Conservation (phyloP, 2,329 filamentous ascomycete genomes). For the Diaporthe helianthi region DNA sequence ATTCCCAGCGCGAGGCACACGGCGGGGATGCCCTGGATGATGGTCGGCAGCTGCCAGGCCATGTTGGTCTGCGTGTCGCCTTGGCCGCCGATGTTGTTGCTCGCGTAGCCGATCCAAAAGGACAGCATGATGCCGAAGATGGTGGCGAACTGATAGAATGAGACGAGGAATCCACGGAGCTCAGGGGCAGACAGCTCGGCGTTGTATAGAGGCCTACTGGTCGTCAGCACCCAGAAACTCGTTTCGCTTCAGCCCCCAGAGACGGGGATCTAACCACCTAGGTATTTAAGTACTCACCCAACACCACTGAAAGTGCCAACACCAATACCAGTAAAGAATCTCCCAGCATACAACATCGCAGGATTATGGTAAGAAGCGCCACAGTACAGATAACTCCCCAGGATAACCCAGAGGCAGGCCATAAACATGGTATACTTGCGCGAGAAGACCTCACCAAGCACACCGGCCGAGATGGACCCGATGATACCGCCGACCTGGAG, state of each 20-base stretch:
- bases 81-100: conserved; percentile 55
- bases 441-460: conserved; percentile 56
- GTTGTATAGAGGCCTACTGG: conserved; percentile 51
- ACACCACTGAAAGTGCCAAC: conserved; percentile 56
- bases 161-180: conserved; percentile 70
- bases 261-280: too few species aligned
- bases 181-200: conserved; percentile 66
- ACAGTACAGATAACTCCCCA: conserved; percentile 53
- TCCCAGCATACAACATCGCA: conserved; percentile 53
- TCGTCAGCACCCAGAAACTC: neutral
- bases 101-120: conserved; percentile 55
- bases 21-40: conserved; percentile 52
- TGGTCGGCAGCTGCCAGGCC: conserved; percentile 53
- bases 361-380: conserved; percentile 50
- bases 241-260: too few species aligned
- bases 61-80: conserved; percentile 52
- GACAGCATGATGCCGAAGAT: conserved; percentile 62
- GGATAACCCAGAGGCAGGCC: conserved; percentile 54
- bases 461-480: conserved; percentile 54
- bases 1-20: conserved; percentile 45
- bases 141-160: conserved; percentile 69
- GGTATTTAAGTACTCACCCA: conserved; percentile 38
- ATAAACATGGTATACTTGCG: conserved; percentile 60
- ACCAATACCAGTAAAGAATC: conserved; percentile 57
- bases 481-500: conserved; percentile 58